Evolutionary conservation across 257 asterid species (phyloP).

Genomic region (Ballota nigra): DNA sequence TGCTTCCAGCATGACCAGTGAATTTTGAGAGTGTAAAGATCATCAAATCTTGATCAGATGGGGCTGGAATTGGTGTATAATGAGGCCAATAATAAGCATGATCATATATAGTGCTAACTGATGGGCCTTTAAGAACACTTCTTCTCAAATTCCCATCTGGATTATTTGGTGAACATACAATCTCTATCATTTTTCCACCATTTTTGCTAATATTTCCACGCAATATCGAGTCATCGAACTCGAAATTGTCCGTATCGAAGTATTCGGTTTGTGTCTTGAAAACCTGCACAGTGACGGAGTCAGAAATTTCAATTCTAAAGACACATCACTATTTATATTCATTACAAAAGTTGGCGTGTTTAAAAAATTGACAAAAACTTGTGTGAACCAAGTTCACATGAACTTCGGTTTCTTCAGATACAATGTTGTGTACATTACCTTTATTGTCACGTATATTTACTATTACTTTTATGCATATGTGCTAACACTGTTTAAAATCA

Average conservation of each 20-base stretch:
- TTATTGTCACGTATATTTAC: too few relatives aligned
- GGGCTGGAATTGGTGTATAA: slow-evolving; percentile 62
- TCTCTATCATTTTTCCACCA: slow-evolving; percentile 41
- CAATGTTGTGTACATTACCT: too few relatives aligned
- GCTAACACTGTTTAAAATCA: too few relatives aligned
- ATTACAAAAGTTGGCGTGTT: too few relatives aligned
- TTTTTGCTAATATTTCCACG: slow-evolving; percentile 30
- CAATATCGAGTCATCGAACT: slow-evolving; percentile 38
- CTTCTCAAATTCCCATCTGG: slow-evolving; percentile 53
- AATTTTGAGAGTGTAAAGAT: slow-evolving; percentile 69
- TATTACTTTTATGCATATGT: too few relatives aligned
- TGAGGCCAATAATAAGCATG: slow-evolving; percentile 86
- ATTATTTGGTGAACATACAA: slow-evolving; percentile 75
- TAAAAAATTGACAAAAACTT: too few relatives aligned
- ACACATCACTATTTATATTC: neutral
- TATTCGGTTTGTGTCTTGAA: slow-evolving; percentile 48
- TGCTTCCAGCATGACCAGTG: slow-evolving; percentile 87
- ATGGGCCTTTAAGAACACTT: slow-evolving; percentile 37
- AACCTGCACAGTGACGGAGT: slow-evolving; percentile 27
- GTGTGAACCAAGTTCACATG: too few relatives aligned
- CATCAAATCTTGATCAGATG: slow-evolving; percentile 69
- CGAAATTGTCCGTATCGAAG: slow-evolving; percentile 36
- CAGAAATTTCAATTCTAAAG: neutral
- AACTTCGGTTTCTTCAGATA: too few relatives aligned
- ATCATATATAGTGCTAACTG: slow-evolving; percentile 43